Percentiles rank a stretch among this genome's conserved stretches.
phyloP scores from a whole-genome alignment of 257 asterid species.

The Ocimum tenuiflorum region DNA sequence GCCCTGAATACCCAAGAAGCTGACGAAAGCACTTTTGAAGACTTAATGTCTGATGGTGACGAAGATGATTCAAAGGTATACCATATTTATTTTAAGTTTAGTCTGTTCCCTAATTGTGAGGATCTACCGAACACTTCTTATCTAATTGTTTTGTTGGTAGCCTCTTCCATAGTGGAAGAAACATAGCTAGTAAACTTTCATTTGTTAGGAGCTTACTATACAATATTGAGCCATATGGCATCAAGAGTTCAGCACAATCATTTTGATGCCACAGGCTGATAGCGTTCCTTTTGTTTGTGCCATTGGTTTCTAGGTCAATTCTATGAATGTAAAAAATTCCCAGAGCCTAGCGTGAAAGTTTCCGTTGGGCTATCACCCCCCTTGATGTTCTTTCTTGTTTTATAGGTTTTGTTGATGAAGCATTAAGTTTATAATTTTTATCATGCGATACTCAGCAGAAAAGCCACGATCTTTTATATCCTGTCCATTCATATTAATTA shows the following conservation, averaged over 20 bases:
- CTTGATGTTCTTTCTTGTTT: neutral
- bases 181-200: neutral
- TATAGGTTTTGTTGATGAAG: neutral
- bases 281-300: neutral
- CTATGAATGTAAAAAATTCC: neutral
- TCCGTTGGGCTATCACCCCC: neutral
- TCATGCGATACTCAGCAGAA: neutral
- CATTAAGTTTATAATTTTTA: neutral
- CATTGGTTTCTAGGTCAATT: too few species aligned
- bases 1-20: constrained; percentile 16
- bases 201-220: neutral
- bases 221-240: neutral
- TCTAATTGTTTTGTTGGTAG: neutral
- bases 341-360: neutral
- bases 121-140: neutral
- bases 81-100: neutral
- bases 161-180: neutral
- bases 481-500: too few species aligned
- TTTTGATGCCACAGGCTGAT: neutral
- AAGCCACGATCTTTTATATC: too few species aligned
- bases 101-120: neutral
- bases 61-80: constrained; percentile 29
- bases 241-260: neutral
- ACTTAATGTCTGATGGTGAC: constrained; percentile 29
- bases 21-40: constrained; percentile 29